phyloP scores from a whole-genome alignment of 495 filamentous ascomycete genomes.

The Trypethelium eluteriae region DNA sequence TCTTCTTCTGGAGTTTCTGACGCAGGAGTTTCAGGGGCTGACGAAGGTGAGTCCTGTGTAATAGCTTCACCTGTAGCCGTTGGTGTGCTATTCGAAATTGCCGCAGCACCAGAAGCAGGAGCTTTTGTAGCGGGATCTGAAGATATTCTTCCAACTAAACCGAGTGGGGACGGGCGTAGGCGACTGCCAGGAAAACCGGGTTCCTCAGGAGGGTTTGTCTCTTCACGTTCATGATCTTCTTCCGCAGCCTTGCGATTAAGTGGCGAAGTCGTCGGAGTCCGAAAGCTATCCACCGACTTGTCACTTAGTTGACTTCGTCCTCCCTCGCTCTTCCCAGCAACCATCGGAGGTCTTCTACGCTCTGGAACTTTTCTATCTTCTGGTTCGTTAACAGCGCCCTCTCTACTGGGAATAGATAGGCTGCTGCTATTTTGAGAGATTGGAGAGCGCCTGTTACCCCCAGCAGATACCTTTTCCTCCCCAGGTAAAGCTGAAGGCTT shows the following conservation, averaged over 20 bases:
- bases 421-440: not conserved
- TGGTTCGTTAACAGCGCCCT: not conserved
- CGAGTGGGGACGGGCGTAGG: slow-evolving; percentile 1
- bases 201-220: not conserved
- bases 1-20: slow-evolving; percentile 36
- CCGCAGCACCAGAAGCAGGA: not conserved
- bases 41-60: slow-evolving; percentile 7
- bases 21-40: slow-evolving; percentile 10
- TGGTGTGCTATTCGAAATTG: slow-evolving; percentile 16
- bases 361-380: slow-evolving; percentile 23
- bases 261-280: not conserved
- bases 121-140: not conserved
- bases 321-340: slow-evolving; percentile 16
- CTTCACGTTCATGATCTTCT: not conserved
- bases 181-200: not conserved
- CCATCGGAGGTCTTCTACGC: slow-evolving; percentile 27
- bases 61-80: slow-evolving; percentile 10
- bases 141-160: slow-evolving; percentile 2
- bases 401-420: not conserved
- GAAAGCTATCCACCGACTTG: not conserved
- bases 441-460: not conserved
- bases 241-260: not conserved
- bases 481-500: not conserved
- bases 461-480: not conserved
- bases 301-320: slow-evolving; percentile 20